Conservation (phyloP, 2,329 filamentous ascomycete genomes). For the Pseudogymnoascus sp. region DNA sequence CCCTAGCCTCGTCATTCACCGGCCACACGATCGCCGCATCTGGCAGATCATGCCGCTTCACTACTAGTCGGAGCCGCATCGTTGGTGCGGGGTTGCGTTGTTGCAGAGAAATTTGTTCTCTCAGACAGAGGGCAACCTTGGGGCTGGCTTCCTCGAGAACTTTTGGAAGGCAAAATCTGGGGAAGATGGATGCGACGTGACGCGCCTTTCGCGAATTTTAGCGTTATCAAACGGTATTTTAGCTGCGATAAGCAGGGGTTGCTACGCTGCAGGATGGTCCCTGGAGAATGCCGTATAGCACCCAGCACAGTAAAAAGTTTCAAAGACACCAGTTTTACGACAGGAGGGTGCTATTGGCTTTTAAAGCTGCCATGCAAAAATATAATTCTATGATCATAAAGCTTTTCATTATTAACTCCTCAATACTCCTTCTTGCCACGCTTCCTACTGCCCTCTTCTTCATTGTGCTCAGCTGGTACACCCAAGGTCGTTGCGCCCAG, state of each 20-base stretch:
- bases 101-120: neutral
- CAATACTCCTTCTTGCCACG: neutral
- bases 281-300: neutral
- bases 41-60: constrained; percentile 69
- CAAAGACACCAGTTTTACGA: neutral
- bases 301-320: neutral
- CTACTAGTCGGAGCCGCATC: constrained; percentile 68
- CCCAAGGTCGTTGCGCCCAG: constrained; percentile 30
- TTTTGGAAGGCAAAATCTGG: constrained; percentile 8
- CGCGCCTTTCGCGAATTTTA: constrained; percentile 7
- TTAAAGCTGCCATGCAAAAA: neutral
- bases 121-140: neutral
- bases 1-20: constrained; percentile 48
- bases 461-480: constrained; percentile 20
- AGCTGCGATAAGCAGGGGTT: constrained; percentile 9
- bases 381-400: constrained; percentile 3
- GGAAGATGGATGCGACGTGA: neutral
- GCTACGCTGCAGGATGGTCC: neutral
- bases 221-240: constrained; percentile 2
- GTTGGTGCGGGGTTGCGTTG: neutral
- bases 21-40: constrained; percentile 68
- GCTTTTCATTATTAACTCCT: constrained; percentile 11
- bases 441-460: constrained; percentile 8
- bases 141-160: neutral
- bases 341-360: neutral